Evolutionary conservation across 2,329 filamentous ascomycete genomes (phyloP).

Genomic region (Aspergillus spinulosporus): DNA sequence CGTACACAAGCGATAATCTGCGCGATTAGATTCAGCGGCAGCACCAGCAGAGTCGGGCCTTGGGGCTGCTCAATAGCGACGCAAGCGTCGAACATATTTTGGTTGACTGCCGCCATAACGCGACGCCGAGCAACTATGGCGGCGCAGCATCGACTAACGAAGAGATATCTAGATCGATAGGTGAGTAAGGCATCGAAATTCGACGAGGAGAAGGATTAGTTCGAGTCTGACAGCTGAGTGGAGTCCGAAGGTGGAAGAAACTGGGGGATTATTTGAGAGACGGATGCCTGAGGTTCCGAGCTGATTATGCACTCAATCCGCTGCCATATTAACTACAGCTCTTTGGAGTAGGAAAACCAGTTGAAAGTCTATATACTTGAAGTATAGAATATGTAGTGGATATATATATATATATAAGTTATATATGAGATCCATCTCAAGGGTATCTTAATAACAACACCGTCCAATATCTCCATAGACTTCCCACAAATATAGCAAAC

Average conservation of each 20-base stretch:
- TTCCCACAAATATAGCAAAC: background rate
- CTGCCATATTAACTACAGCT: too few species aligned
- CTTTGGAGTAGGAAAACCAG: too few species aligned
- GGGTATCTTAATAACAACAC: constrained; percentile 12
- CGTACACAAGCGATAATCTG: constrained; percentile 58
- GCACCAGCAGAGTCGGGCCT: constrained; percentile 36
- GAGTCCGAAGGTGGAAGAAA: constrained; percentile 13
- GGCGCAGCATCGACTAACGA: constrained; percentile 32
- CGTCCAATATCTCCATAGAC: background rate
- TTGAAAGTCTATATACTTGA: too few species aligned
- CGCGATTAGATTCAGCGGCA: constrained; percentile 61
- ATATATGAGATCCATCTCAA: constrained; percentile 8
- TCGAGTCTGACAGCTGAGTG: background rate
- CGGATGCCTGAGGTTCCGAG: constrained; percentile 9
- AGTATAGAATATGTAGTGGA: background rate
- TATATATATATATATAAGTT: background rate
- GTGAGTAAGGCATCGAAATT: constrained; percentile 15
- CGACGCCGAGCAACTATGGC: constrained; percentile 30
- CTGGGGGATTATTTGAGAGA: constrained; percentile 9
- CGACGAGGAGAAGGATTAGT: background rate
- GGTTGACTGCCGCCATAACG: constrained; percentile 45
- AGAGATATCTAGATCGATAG: constrained; percentile 8
- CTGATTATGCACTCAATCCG: background rate
- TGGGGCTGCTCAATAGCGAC: constrained; percentile 32
- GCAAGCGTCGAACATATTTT: constrained; percentile 44